These are phyloP conservation scores for Smallanthus sonchifolius DNA, from an alignment of 129 eudicot genomes.

Conservation along the genomic window DNA sequence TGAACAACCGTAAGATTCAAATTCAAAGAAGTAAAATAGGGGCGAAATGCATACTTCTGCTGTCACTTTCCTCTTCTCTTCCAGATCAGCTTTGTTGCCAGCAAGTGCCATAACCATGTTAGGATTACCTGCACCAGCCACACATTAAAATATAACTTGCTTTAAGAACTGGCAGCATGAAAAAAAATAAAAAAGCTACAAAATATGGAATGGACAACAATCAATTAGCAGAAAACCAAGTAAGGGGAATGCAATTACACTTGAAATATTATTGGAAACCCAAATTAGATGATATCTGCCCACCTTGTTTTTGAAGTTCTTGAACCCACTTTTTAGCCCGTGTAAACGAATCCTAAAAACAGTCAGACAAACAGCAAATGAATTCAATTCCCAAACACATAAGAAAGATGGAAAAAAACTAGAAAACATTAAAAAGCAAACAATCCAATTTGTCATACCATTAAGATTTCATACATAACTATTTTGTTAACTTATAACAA, in stretches of 20 bases:
- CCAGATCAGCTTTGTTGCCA: constrained; percentile 90
- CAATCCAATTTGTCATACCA: not conserved
- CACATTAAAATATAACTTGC: not conserved
- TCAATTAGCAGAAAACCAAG: not conserved
- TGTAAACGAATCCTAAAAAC: constrained; percentile 72
- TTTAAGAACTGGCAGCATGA: not conserved
- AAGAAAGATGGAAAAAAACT: not conserved
- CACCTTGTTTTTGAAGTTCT: constrained; percentile 97
- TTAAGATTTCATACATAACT: not conserved
- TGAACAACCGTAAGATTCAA: not conserved
- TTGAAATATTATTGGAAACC: not conserved
- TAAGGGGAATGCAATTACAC: not conserved
- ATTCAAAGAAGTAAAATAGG: constrained; percentile 5
- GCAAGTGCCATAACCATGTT: constrained; percentile 99
- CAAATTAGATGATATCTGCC: constrained; percentile 1
- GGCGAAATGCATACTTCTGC: constrained; percentile 59
- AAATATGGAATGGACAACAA: not conserved
- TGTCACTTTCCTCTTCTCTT: constrained; percentile 85
- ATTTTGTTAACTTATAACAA: not conserved
- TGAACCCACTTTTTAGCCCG: constrained; percentile 98
- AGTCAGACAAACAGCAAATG: constrained; percentile 4
- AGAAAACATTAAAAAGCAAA: not conserved
- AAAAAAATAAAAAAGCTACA: not conserved
- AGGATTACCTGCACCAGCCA: constrained; percentile 62
- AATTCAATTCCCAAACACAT: constrained; percentile 6